Evolutionary conservation across 768 basidiomycete genomes (phyloP).

Genomic region (Termitomyces eurrhizus): DNA sequence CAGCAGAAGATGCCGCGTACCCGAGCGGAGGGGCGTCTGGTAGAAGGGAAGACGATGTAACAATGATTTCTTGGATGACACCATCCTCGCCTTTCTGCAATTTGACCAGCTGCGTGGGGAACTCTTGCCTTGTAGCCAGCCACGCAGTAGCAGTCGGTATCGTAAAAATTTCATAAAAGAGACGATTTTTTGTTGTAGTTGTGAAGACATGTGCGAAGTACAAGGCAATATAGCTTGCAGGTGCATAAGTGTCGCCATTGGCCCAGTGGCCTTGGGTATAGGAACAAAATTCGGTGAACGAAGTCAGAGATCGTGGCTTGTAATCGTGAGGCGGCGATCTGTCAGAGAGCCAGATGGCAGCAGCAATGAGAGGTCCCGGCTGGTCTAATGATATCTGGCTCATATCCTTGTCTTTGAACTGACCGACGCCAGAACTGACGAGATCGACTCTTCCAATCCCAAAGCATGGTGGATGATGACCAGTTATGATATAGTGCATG

Average conservation of each 20-base stretch:
- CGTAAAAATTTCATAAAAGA: neutral
- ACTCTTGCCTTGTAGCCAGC: neutral
- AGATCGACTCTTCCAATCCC: neutral
- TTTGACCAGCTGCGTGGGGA: neutral
- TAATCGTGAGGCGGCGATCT: neutral
- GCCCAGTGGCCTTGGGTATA: neutral
- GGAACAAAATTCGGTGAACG: neutral
- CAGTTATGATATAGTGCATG: constrained; percentile 1
- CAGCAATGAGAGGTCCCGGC: neutral
- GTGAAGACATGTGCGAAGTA: neutral
- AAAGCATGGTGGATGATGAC: neutral
- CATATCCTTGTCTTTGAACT: neutral
- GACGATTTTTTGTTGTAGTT: neutral
- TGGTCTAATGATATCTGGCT: constrained; percentile 2
- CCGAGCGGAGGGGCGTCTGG: neutral
- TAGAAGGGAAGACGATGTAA: neutral
- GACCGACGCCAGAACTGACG: neutral
- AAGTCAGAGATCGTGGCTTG: neutral
- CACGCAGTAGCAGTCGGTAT: neutral
- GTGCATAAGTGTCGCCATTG: neutral
- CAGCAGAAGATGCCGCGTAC: neutral
- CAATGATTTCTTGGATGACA: neutral
- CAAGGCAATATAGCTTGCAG: constrained; percentile 1
- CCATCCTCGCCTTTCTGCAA: neutral
- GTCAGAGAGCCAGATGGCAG: neutral